These are phyloP conservation scores for Bimuria novae-zelandiae DNA, from an alignment of 2,329 filamentous ascomycete genomes.

Conservation along the genomic window DNA sequence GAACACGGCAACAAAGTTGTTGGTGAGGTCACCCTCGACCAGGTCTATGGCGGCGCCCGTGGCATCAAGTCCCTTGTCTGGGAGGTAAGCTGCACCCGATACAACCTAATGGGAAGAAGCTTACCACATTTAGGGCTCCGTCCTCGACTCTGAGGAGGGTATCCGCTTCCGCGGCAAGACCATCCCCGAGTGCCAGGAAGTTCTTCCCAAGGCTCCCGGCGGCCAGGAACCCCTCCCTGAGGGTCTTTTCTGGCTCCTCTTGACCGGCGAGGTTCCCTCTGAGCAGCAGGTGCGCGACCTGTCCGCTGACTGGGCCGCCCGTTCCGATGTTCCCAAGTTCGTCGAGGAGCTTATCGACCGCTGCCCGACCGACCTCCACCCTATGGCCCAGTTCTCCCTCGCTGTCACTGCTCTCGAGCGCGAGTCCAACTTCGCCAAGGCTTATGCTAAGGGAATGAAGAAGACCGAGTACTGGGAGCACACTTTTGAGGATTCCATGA, in stretches of 20 bases:
- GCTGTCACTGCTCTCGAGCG: slow-evolving; percentile 98
- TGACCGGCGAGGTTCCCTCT: slow-evolving; percentile 95
- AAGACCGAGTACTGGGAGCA: slow-evolving; percentile 99
- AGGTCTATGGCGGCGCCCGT: slow-evolving; percentile 98
- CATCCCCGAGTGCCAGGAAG: slow-evolving; percentile 97
- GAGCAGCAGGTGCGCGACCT: slow-evolving; percentile 99
- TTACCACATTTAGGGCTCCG: slow-evolving; percentile 67
- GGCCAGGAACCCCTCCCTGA: slow-evolving; percentile 97
- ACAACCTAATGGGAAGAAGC: slow-evolving; percentile 11
- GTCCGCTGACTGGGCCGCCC: slow-evolving; percentile 97
- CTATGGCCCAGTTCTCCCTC: slow-evolving; percentile 99
- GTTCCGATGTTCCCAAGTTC: slow-evolving; percentile 95
- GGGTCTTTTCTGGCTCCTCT: slow-evolving; percentile 99
- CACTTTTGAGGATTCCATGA: slow-evolving; percentile 99
- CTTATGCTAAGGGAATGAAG: slow-evolving; percentile 98
- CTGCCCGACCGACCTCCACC: slow-evolving; percentile 98
- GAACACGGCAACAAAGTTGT: slow-evolving; percentile 94
- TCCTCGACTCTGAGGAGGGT: slow-evolving; percentile 97
- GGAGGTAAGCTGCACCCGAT: slow-evolving; percentile 63
- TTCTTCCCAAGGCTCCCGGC: slow-evolving; percentile 95
- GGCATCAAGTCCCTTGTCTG: slow-evolving; percentile 98
- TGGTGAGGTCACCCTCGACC: slow-evolving; percentile 97
- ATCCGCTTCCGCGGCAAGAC: slow-evolving; percentile 99
- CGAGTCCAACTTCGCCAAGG: slow-evolving; percentile 96
- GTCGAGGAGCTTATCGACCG: slow-evolving; percentile 99